A percentile compares a stretch with the other conserved stretches of the same genome.
Conservation (phyloP, 192 early-diverging fungal genomes). For the Helicostylum pulchrum region DNA sequence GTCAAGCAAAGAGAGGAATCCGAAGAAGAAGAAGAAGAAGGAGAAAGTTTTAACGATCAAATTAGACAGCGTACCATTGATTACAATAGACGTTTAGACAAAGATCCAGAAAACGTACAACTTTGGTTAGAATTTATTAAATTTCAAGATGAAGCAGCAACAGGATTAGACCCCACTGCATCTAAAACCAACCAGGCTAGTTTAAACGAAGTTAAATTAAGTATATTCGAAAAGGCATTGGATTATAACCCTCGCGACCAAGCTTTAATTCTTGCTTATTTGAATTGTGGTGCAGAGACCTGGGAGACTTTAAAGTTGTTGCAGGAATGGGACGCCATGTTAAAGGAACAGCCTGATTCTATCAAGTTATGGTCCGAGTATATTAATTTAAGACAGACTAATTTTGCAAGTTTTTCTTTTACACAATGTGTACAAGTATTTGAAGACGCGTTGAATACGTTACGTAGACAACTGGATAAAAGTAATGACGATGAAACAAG, state of each 20-base stretch:
- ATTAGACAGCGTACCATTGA: slow-evolving; percentile 35
- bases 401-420: slow-evolving; percentile 50
- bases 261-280: slow-evolving; percentile 40
- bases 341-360: slow-evolving; percentile 34
- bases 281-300: slow-evolving; percentile 42
- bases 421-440: slow-evolving; percentile 42
- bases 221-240: slow-evolving; percentile 54
- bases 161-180: slow-evolving; percentile 17
- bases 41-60: slow-evolving; percentile 39
- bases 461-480: background rate
- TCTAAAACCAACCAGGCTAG: slow-evolving; percentile 32
- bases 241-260: slow-evolving; percentile 47
- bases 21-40: slow-evolving; percentile 24
- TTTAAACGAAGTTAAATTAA: slow-evolving; percentile 49
- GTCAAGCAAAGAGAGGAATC: slow-evolving; percentile 28
- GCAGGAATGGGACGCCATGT: slow-evolving; percentile 50
- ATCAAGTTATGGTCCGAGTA: slow-evolving; percentile 55
- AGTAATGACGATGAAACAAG: slow-evolving; percentile 13
- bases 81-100: slow-evolving; percentile 23
- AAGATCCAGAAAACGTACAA: slow-evolving; percentile 43
- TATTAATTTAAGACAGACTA: slow-evolving; percentile 52
- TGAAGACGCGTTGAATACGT: slow-evolving; percentile 38
- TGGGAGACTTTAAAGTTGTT: slow-evolving; percentile 44
- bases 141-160: slow-evolving; percentile 46
- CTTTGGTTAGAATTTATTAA: slow-evolving; percentile 52